phyloP scores from a whole-genome alignment of 2,329 filamentous ascomycete species.

The Teratosphaeria viscida region DNA sequence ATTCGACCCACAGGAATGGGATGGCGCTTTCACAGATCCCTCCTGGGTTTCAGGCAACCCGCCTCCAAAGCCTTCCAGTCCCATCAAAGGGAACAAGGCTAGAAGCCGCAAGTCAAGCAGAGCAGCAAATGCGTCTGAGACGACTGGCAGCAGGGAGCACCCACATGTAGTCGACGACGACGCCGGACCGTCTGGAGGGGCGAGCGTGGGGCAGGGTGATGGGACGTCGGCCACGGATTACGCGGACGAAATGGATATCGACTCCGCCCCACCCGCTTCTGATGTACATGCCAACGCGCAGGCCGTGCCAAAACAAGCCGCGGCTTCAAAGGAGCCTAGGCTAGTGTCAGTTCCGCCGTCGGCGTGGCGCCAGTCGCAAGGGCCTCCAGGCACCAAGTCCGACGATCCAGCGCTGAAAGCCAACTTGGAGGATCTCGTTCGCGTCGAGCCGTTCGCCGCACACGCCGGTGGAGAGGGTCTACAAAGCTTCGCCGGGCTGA shows the following conservation, averaged over 20 bases:
- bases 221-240: conserved; percentile 11
- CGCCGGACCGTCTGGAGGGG: conserved; percentile 13
- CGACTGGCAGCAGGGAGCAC: conserved; percentile 8
- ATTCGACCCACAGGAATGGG: conserved; percentile 21
- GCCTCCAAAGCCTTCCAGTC: conserved; percentile 9
- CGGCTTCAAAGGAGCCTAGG: conserved; percentile 17
- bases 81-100: conserved; percentile 15
- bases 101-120: conserved; percentile 21
- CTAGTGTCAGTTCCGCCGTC: conserved; percentile 24
- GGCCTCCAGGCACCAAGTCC: conserved; percentile 4
- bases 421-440: conserved; percentile 42
- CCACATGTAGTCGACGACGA: conserved; percentile 25
- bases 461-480: conserved; percentile 37
- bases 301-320: conserved; percentile 1
- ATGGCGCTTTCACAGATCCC: conserved; percentile 33
- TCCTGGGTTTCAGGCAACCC: conserved; percentile 22
- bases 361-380: conserved; percentile 17
- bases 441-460: conserved; percentile 31
- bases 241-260: conserved; percentile 40
- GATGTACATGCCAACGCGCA: conserved; percentile 5
- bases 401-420: conserved; percentile 9
- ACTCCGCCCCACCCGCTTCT: conserved; percentile 25
- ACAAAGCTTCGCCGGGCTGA: conserved; percentile 43
- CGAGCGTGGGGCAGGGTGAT: not conserved
- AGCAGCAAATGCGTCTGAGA: conserved; percentile 5